Base-by-base conservation (phyloP, 2,329 filamentous ascomycete genomes). In the Neobulgaria alba region DNA sequence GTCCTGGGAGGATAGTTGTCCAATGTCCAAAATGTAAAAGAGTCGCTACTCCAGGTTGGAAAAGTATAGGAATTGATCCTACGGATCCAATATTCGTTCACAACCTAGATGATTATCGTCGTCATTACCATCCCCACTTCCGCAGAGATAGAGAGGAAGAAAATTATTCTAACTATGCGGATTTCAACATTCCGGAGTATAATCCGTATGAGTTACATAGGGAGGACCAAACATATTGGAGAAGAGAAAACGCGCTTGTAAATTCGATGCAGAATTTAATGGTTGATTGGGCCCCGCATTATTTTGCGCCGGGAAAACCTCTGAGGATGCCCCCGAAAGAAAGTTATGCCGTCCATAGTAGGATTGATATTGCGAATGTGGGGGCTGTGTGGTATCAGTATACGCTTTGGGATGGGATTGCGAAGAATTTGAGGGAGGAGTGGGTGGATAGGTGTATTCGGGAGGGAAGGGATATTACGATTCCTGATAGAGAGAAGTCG, bases 21-120 rank as follows among this genome's bases (percentile, higher is more conserved):
- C 31, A 14, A 3, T 50, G 48, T 39, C 47, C 45, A 3, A 23
- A 1, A 3, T 53, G 48, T 21, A 18, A 30, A 14, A 5, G 33
- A 4, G 37, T 33, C 20, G 32, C 46, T 9, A 23, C 33, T 3
- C 26, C 50, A n/a, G 45, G 41, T 23, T 48, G 34, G 14, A 36
- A 50, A 26, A 26, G 17, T 10, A 15, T 45, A 4, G 39, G 33
- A 15, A 14, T 51, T 10, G n/a, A 45, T 14, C 32, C 38, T 2
- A 15, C n/a, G 21, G 18, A 33, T 5, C 16, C 33, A 12, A 35
- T 19, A 10, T 20, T 29, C 20, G 32, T n/a, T 4, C 18, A 42
- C 30, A 19, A 35, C 17, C 7, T 35, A 5, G 17, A 19, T 35
- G 17, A 17, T 19, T 35, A 19, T 12, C n/a, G 15, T 12, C 8